Evolutionary conservation across 352 stramenopile species (phyloP).

Genomic region (Halophytophthora batemanensis): DNA sequence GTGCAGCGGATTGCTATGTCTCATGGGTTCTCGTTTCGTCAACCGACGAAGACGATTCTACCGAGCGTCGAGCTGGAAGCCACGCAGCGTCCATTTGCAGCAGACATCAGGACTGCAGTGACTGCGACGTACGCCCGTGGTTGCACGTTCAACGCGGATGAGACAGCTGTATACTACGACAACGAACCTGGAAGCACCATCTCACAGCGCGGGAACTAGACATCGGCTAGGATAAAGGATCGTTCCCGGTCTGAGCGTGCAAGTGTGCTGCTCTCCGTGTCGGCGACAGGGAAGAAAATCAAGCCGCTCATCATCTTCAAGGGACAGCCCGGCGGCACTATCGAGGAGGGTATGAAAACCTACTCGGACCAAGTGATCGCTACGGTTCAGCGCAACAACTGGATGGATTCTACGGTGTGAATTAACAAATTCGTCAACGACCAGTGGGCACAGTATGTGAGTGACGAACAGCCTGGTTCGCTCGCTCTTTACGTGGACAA

Average conservation of each 20-base stretch:
- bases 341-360: slow-evolving; percentile 10
- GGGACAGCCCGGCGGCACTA: slow-evolving; percentile 8
- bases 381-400: slow-evolving; percentile 22
- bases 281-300: slow-evolving; percentile 16
- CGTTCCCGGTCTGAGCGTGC: slow-evolving; percentile 4
- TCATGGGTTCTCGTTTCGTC: slow-evolving; percentile 17
- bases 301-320: slow-evolving; percentile 19
- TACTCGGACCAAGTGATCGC: slow-evolving; percentile 8
- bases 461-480: background rate
- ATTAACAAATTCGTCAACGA: slow-evolving; percentile 9
- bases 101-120: background rate
- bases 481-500: slow-evolving; percentile 26
- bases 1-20: slow-evolving; percentile 8
- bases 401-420: slow-evolving; percentile 23
- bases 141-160: slow-evolving; percentile 17
- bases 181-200: slow-evolving; percentile 13
- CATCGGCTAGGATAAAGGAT: slow-evolving; percentile 1
- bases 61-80: slow-evolving; percentile 4
- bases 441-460: slow-evolving; percentile 8
- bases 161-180: slow-evolving; percentile 20
- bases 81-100: slow-evolving; percentile 12
- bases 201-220: slow-evolving; percentile 5
- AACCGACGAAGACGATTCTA: slow-evolving; percentile 14
- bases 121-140: background rate
- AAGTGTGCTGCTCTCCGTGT: slow-evolving; percentile 15